These are phyloP conservation scores for Atkinsonella texensis DNA, from an alignment of 2,329 filamentous ascomycete genomes.

Conservation along the genomic window DNA sequence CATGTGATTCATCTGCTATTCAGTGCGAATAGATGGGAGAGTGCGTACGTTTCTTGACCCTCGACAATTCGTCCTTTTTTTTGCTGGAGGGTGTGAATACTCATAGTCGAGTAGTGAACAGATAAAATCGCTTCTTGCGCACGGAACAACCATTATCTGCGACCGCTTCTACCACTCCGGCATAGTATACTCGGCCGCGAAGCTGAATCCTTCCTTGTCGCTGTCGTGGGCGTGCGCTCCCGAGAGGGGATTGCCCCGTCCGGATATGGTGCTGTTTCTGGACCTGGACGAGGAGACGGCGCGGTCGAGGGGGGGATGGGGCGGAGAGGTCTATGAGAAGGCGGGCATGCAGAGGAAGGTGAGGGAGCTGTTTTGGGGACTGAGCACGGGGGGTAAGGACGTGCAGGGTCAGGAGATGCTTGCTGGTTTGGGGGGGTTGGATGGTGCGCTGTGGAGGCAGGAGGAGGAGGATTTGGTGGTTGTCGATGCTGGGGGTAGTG, in stretches of 20 bases:
- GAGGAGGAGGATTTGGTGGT: conserved; percentile 42
- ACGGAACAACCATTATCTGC: conserved; percentile 66
- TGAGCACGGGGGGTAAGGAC: conserved; percentile 33
- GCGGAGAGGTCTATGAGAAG: conserved; percentile 79
- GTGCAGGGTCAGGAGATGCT: conserved; percentile 15
- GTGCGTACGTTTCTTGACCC: conserved; percentile 30
- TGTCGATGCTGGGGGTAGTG: conserved; percentile 38
- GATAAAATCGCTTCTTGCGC: conserved; percentile 41
- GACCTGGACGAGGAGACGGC: conserved; percentile 67
- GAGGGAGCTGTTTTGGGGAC: conserved; percentile 55
- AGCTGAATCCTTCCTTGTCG: conserved; percentile 56
- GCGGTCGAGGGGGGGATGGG: conserved; percentile 70
- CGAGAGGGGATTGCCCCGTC: conserved; percentile 75
- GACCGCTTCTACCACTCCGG: conserved; percentile 95
- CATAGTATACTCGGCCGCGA: conserved; percentile 85
- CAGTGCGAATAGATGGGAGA: conserved; percentile 84
- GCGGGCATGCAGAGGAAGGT: conserved; percentile 72
- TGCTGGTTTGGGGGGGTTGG: conserved; percentile 11
- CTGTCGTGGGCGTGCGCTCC: conserved; percentile 74
- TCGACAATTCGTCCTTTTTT: not conserved
- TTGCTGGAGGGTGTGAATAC: no score
- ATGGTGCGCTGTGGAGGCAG: conserved; percentile 26
- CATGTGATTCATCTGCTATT: conserved; percentile 86
- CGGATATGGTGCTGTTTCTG: conserved; percentile 80
- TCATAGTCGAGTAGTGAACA: no score